Conservation (phyloP, 2,329 filamentous ascomycete genomes). For the Penicillium sp. region DNA sequence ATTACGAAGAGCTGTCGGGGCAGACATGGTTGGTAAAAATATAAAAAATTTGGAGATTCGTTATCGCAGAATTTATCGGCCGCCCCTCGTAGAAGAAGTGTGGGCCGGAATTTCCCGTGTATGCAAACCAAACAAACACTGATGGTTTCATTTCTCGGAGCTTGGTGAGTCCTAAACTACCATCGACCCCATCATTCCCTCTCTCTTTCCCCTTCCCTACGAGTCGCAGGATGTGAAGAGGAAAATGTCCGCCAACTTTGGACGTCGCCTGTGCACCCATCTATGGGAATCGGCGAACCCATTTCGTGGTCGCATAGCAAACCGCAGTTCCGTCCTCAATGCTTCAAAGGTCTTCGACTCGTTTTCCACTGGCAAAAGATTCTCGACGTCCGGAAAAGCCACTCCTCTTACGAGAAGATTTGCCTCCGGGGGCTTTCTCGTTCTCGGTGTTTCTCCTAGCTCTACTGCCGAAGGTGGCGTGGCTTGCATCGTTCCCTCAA, state of each 20-base stretch:
- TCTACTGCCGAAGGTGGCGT: slow-evolving; percentile 32
- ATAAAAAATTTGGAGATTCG: slow-evolving; percentile 11
- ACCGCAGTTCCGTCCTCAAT: slow-evolving; percentile 20
- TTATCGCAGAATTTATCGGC: slow-evolving; percentile 28
- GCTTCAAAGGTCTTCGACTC: slow-evolving; percentile 15
- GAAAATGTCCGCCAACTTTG: slow-evolving; percentile 47
- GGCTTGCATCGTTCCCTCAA: slow-evolving; percentile 29
- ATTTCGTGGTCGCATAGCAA: slow-evolving; percentile 29
- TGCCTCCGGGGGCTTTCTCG: slow-evolving; percentile 53
- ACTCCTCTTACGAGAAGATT: slow-evolving; percentile 49
- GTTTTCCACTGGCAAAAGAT: slow-evolving; percentile 10
- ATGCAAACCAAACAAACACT: slow-evolving; percentile 25
- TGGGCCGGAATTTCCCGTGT: slow-evolving; percentile 17
- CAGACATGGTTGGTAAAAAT: slow-evolving; percentile 14
- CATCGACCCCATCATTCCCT: not conserved
- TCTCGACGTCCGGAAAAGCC: slow-evolving; percentile 25
- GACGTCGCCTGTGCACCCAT: slow-evolving; percentile 46
- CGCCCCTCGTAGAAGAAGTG: slow-evolving; percentile 20
- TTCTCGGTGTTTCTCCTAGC: slow-evolving; percentile 44
- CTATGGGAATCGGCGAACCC: slow-evolving; percentile 39
- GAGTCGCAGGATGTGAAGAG: slow-evolving; percentile 42
- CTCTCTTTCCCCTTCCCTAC: not conserved
- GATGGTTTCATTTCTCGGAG: slow-evolving; percentile 22
- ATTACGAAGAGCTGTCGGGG: slow-evolving; percentile 23
- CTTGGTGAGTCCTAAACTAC: not conserved